Base-by-base conservation (phyloP, 169 alveolate genomes). In the Cryptosporidium canis region DNA sequence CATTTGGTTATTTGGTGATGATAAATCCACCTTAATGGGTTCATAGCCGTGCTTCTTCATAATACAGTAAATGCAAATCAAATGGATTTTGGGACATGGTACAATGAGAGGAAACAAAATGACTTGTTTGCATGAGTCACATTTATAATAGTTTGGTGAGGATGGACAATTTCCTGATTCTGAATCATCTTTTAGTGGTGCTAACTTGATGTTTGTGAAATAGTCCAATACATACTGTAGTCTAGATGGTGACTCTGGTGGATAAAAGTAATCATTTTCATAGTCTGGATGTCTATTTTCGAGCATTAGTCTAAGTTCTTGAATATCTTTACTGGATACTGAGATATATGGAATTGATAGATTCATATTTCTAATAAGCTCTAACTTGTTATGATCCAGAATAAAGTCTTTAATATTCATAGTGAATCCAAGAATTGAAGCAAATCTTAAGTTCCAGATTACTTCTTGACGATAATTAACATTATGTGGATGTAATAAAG, bases 351-450 rank as follows among this genome's bases (percentile, higher is more conserved):
- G 87, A 18, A 56, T 39, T 37, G 72, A 55, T 29, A 58, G 41
- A 27, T 58, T 58, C 72, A 77, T 77, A 24, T 27, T 24, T 45
- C 14, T 77, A 24, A 77, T 61, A 3, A 55, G 44, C 16, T 58
- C 77, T 35, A 77, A 39, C 29, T 58, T 77, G 31, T 77, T 58
- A 35, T 58, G 65, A 33, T 61, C 87, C 72, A 58, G n/a, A 21
- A 77, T 58, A 41, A 43, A 70, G 14, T 77, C 72, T 61, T 43
- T 58, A n/a, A 77, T n/a, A 55, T 55, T 77, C 44, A 77, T 27
- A 14, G 72, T 58, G 44, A 77, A 77, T 77, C 87, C 87, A 39
- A 77, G 71, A 41, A 77, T 41, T 1, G 87, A 58, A n/a, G 87
- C 65, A 43, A 77, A 77, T 58, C 87, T 55, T 14, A 77, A 58